Evolutionary conservation across 1,284 basidiomycete species (phyloP), one percentile per base, ranked within the genome.

Genomic region (Irpex lacteus): DNA sequence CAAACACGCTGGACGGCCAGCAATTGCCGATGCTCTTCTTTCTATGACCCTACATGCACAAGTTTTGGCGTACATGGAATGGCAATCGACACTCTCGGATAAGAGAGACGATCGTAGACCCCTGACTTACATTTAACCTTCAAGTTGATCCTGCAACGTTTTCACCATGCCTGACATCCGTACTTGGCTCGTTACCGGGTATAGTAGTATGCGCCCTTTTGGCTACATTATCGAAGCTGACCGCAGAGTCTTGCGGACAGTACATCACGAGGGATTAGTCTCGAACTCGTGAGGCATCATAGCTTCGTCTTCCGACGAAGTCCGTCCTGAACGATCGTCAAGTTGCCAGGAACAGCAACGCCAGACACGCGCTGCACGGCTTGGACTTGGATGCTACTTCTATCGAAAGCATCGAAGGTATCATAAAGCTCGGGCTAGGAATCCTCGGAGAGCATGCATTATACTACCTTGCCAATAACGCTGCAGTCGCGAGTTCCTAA

Each of bases 381-480:
- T 62, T 77, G 4, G 54, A 67, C 56, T 67, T 80, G 19, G 78
- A 80, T 59, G 72, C 76, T n/a, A 62, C 67, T 11, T 67, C 74
- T 54, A 67, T 73, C 55, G 66, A 54, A 3, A 73, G 74, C 49
- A 78, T 79, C 60, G 64, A 69, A 6, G 63, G 54, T 2, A 73
- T 76, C 4, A 69, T 71, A 8, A 60, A 67, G 34, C 66, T 63
- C 4, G 72, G 74, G 2, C 64, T 66, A 37, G 65, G 64, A 21
- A 64, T 77, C 9, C 65, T 81, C 19, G 73, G 73, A 7, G 69
- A 69, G 9, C 62, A 62, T 0, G 74, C 75, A 0, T 68, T 80
- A 38, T 77, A 80, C 68, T 79, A 78, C 38, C 69, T 81, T 11
- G 63, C 78, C 59, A 80, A 80, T 68, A 80, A 78, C 57, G 78